Conservation (phyloP, 805 yeast genomes). For the Nakazawaea sp. region DNA sequence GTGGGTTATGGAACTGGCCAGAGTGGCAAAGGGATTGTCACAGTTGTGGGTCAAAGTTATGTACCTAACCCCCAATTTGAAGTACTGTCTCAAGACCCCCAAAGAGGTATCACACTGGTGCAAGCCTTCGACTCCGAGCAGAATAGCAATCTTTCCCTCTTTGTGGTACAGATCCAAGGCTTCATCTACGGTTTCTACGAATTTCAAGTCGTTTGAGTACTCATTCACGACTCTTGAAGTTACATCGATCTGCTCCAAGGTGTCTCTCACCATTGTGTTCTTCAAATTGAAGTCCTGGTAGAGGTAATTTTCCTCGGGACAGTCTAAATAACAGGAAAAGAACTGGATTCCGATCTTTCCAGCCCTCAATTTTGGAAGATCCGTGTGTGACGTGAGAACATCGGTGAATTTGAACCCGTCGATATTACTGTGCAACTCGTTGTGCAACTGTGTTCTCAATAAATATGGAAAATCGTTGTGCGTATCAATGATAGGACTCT, state of each 20-base stretch:
- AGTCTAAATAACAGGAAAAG: conserved; percentile 41
- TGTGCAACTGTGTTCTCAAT: conserved; percentile 37
- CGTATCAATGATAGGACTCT: conserved; percentile 36
- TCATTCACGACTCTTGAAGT: conserved; percentile 35
- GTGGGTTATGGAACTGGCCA: conserved; percentile 35
- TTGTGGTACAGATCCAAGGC: conserved; percentile 28
- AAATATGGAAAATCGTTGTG: conserved; percentile 49
- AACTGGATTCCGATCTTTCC: conserved; percentile 45
- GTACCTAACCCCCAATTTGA: conserved; percentile 36
- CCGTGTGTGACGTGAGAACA: conserved; percentile 35
- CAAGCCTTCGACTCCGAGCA: conserved; percentile 40
- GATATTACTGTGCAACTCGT: conserved; percentile 28
- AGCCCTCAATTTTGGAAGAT: conserved; percentile 30
- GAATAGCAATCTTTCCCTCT: conserved; percentile 27
- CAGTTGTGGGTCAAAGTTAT: conserved; percentile 41
- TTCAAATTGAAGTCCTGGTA: conserved; percentile 38
- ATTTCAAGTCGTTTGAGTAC: conserved; percentile 30
- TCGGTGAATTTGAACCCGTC: conserved; percentile 32
- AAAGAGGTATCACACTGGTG: conserved; percentile 36
- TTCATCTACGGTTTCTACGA: conserved; percentile 33
- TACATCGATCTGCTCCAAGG: conserved; percentile 48
- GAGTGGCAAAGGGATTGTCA: conserved; percentile 41
- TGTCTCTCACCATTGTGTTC: conserved; percentile 40
- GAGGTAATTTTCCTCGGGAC: conserved; percentile 26
- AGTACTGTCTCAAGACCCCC: conserved; percentile 33